phyloP scores from a whole-genome alignment of 2,329 filamentous ascomycete genomes.

The Nakataea oryzae region DNA sequence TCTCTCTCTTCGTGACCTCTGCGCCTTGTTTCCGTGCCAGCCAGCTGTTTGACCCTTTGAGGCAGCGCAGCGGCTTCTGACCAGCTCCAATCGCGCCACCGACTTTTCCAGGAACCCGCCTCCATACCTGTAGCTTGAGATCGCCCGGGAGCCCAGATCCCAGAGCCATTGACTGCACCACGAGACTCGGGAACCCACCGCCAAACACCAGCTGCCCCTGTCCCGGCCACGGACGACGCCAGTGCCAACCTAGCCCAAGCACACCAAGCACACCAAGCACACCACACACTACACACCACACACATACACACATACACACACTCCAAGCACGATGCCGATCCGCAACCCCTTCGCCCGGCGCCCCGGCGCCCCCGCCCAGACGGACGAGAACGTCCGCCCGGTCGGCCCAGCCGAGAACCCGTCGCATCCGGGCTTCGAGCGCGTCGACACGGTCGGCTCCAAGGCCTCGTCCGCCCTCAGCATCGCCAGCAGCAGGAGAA shows the following conservation, averaged over 20 bases:
- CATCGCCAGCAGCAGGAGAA: slow-evolving; percentile 43
- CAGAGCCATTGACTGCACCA: too few species aligned
- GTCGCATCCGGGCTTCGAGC: slow-evolving; percentile 44
- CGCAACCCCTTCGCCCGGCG: slow-evolving; percentile 62
- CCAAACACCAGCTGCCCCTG: neutral
- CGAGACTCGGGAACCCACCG: too few species aligned
- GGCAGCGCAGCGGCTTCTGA: too few species aligned
- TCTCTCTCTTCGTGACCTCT: too few species aligned
- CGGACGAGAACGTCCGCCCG: slow-evolving; percentile 44
- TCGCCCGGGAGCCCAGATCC: too few species aligned
- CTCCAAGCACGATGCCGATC: slow-evolving; percentile 53
- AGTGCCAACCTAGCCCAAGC: too few species aligned
- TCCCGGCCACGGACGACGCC: neutral
- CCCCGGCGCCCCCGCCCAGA: slow-evolving; percentile 30
- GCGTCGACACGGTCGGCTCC: slow-evolving; percentile 51
- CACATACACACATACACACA: too few species aligned
- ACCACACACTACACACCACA: neutral
- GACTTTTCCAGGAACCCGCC: too few species aligned
- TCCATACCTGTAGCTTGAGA: too few species aligned
- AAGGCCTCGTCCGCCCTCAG: slow-evolving; percentile 52
- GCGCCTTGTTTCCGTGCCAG: too few species aligned
- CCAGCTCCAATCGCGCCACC: too few species aligned
- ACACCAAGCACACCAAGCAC: neutral
- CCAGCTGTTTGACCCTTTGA: too few species aligned
- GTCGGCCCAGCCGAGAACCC: slow-evolving; percentile 25